Conservation (phyloP, 2,329 filamentous ascomycete species). For the Pseudogymnoascus sp. region DNA sequence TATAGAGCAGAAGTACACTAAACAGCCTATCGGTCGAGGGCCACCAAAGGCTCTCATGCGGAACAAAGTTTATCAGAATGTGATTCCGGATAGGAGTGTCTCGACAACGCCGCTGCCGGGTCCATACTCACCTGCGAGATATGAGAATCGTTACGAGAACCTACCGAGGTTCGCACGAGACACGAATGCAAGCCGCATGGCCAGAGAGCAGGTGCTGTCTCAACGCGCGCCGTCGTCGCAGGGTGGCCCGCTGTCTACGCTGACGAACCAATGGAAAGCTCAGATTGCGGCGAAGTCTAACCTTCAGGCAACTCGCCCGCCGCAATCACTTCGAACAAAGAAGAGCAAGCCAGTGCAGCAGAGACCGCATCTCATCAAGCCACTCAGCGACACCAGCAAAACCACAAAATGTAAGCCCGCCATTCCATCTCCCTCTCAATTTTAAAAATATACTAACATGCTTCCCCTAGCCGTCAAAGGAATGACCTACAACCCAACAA, state of each 20-base stretch:
- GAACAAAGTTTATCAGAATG: constrained; percentile 48
- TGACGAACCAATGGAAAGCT: constrained; percentile 31
- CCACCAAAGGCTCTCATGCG: constrained; percentile 51
- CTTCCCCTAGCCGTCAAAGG: constrained; percentile 65
- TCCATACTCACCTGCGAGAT: constrained; percentile 45
- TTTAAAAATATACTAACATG: constrained; percentile 24
- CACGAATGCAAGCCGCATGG: constrained; percentile 56
- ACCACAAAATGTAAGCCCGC: constrained; percentile 66
- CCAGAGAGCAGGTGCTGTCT: constrained; percentile 52
- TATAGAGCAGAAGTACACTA: constrained; percentile 73
- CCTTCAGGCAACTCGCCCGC: constrained; percentile 34
- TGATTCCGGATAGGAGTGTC: constrained; percentile 39
- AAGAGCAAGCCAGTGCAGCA: constrained; percentile 49
- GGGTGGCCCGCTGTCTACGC: constrained; percentile 42
- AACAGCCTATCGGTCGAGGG: constrained; percentile 63
- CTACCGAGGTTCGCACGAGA: constrained; percentile 57
- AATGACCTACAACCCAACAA: constrained; percentile 88
- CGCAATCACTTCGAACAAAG: constrained; percentile 41
- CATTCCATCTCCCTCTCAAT: neutral
- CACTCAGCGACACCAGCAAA: constrained; percentile 62
- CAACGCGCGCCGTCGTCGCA: constrained; percentile 46
- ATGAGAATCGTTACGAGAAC: constrained; percentile 33
- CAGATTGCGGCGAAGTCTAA: constrained; percentile 27
- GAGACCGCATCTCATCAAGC: constrained; percentile 85
- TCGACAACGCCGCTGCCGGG: constrained; percentile 39